Evolutionary conservation across 768 basidiomycete species (phyloP).

Genomic region (Rhodocollybia butyracea): DNA sequence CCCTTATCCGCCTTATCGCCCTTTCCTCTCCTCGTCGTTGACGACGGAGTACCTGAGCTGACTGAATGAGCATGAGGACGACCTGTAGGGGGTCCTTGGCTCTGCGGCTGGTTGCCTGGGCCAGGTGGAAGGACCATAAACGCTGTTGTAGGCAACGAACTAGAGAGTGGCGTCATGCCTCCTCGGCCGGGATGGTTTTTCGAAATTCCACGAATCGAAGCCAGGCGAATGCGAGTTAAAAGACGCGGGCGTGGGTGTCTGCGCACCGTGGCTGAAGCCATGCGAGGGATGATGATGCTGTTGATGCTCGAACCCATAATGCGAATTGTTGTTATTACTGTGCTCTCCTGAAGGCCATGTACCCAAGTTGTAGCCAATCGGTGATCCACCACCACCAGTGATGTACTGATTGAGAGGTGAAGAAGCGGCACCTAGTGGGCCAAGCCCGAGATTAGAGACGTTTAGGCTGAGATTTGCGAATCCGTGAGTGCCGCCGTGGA

Average conservation of each 20-base stretch:
- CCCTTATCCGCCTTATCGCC: too few species aligned
- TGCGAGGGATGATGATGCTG: background rate
- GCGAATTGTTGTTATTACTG: background rate
- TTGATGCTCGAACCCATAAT: background rate
- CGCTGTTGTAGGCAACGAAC: background rate
- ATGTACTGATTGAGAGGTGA: background rate
- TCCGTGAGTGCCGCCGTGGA: constrained; percentile 19
- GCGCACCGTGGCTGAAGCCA: background rate
- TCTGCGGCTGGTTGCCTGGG: background rate
- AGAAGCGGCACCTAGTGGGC: too few species aligned
- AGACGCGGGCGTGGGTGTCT: background rate
- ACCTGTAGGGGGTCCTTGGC: background rate
- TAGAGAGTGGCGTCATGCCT: constrained; percentile 2
- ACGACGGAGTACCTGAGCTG: background rate
- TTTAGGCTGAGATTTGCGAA: constrained; percentile 24
- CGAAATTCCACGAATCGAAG: background rate
- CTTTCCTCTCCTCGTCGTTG: background rate
- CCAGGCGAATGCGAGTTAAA: background rate
- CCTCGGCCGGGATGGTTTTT: too few species aligned
- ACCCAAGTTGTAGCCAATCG: background rate
- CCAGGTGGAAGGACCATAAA: background rate
- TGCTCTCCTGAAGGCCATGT: background rate
- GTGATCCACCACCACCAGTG: background rate
- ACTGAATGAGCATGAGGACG: background rate
- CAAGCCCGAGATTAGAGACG: constrained; percentile 17